Conservation (phyloP, 1,284 basidiomycete species). For the Sporisorium graminicola region DNA sequence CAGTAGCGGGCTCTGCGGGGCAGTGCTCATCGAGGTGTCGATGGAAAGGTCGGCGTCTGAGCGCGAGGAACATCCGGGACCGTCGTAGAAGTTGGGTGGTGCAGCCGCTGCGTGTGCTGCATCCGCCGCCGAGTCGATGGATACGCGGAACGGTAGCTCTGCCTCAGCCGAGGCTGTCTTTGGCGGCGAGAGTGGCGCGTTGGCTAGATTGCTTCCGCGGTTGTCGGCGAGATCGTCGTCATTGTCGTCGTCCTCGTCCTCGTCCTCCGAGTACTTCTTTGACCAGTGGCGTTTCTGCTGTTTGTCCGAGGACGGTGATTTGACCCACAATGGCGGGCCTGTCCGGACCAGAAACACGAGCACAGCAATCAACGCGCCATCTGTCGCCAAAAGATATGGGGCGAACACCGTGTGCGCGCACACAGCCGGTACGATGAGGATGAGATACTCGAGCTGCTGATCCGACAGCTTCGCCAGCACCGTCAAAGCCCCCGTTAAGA, state of each 20-base stretch:
- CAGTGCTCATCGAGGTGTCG: constrained; percentile 15
- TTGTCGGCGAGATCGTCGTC: not conserved
- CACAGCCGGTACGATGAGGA: constrained; percentile 81
- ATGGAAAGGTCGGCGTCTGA: constrained; percentile 21
- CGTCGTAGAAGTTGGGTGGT: constrained; percentile 45
- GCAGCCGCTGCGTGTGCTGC: constrained; percentile 49
- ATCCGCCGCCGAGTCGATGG: constrained; percentile 59
- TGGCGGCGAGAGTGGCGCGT: not conserved
- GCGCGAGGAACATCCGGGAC: constrained; percentile 21
- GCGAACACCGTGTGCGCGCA: constrained; percentile 84
- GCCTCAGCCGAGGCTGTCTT: not conserved
- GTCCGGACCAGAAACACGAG: constrained; percentile 1
- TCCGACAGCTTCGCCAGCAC: constrained; percentile 14
- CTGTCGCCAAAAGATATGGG: constrained; percentile 74
- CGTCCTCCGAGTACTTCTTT: constrained; percentile 43
- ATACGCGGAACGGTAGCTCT: constrained; percentile 52
- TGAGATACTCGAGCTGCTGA: constrained; percentile 74
- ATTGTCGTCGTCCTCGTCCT: constrained; percentile 22
- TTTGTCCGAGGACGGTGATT: not conserved
- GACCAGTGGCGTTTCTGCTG: constrained; percentile 51
- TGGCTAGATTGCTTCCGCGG: not conserved
- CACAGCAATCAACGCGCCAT: constrained; percentile 71
- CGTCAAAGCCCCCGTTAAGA: not conserved
- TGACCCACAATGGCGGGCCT: constrained; percentile 5
- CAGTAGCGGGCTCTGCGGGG: constrained; percentile 17